Evolutionary conservation across 1,139 yeast genomes (phyloP), one percentile per base, ranked within the genome.

Genomic region (Geotrichum citri-aurantii): DNA sequence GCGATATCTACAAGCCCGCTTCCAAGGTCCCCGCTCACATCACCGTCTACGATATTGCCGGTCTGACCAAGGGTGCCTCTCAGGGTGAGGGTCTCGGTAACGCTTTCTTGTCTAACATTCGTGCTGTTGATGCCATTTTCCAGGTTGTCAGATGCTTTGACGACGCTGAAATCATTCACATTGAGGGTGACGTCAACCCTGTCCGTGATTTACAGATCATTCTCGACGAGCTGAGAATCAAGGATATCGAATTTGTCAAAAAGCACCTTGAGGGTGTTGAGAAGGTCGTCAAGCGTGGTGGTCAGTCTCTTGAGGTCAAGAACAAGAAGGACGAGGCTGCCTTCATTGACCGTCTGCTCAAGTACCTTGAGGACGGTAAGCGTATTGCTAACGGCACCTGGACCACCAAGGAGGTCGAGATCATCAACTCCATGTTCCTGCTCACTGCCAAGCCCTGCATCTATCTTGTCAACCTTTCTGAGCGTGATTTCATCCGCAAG

Each of bases 1-100:
- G 83, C 69, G 81, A 82, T 57, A 75, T 85, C 70, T 90, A 88
- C 80, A 84, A 87, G 77, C 95, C 96, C 61, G 85, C 86, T 71
- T 81, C 89, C 63, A 88, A 85, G 73, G 95, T 93, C 61, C 98
- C 97, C 60, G 98, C 99, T 24, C 87, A 80, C 73, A 85, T 92
- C 79, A 92, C 97, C 64, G 85, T 93, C 62, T 92, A 90, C 72
- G 99, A 93, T 78, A 93, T 93, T 79, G 99, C 99, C 60, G 99
- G 99, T 75, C 82, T 93, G 73, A 92, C 97, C 65, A 90, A 91
- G 75, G 98, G 99, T 75, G 99, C 99, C 55, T 86, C 91, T 64
- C 86, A 91, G 58, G 99, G 99, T 77, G 99, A 93, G 77, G 99
- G 99, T 73, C 83, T 93, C 67, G 99, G 99, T 74, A 95, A 93